phyloP scores from a whole-genome alignment of 1,139 yeast genomes.

The Geotrichum reessii region DNA sequence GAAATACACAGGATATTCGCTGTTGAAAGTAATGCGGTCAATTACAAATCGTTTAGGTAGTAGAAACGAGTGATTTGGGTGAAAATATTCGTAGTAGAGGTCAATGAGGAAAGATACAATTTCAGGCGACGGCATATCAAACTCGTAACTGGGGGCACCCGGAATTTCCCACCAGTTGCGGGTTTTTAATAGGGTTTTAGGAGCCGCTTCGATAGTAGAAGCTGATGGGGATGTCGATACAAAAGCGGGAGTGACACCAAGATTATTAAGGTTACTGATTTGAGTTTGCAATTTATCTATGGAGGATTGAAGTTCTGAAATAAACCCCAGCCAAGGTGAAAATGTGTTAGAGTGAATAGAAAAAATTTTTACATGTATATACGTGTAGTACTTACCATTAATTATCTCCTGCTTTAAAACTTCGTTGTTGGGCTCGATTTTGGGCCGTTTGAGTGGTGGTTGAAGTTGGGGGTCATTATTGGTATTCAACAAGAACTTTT shows the following conservation, averaged over 20 bases:
- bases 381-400: not conserved
- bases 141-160: not conserved
- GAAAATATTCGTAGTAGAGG: conserved; percentile 45
- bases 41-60: conserved; percentile 42
- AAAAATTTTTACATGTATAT: too few relatives aligned
- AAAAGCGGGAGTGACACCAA: not conserved
- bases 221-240: not conserved
- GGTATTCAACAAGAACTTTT: not conserved
- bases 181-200: not conserved
- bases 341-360: not conserved
- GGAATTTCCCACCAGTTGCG: not conserved
- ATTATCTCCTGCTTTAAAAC: not conserved
- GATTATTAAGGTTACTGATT: not conserved
- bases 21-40: conserved; percentile 35
- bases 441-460: not conserved
- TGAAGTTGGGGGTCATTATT: not conserved
- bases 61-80: conserved; percentile 44
- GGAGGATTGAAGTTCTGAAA: not conserved
- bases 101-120: conserved; percentile 41
- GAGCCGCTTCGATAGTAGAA: not conserved
- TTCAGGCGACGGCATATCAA: conserved; percentile 44
- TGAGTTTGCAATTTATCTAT: not conserved
- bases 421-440: not conserved
- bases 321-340: not conserved
- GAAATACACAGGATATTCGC: conserved; percentile 43